Base-by-base conservation (phyloP, 768 basidiomycete species). In the Leccinum subgranulosum region DNA sequence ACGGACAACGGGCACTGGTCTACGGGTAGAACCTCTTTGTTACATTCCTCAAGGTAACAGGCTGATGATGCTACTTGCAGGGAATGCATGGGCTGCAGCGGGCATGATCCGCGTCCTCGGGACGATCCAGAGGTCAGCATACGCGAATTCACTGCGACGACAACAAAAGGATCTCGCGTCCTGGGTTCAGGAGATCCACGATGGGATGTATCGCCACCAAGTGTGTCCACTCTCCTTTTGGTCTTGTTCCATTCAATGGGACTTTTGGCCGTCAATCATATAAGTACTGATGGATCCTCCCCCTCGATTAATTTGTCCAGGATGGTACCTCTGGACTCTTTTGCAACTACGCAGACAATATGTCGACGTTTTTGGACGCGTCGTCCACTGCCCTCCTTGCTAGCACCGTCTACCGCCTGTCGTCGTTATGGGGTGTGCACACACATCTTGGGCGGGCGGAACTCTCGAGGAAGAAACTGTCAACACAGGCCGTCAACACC, bases 1-100 rank as follows among this genome's bases (percentile, higher is more conserved):
- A 79, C 71, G 21, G 92, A 94, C 62, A 63, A 73, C 4, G 90
- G 90, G 0, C 86, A 88, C 64, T 94, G 90, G 91, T 82, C 88
- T 1, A 92, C 92, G 4, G 88, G 88, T 86, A 49, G n/a, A 51
- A 14, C 1, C 10, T 46, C 14, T n/a, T 53, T 10, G 1, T 14
- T 11, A 17, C 12, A n/a, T 49, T 12, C 8, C 31, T 36, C 3
- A 5, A 6, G 11, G 6, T 19, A 41, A 41, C n/a, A 11, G 10
- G 10, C n/a, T 41, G 0, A n/a, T 41, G n/a, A 41, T 41, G 9
- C 10, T 31, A n/a, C 4, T 41, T 11, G 4, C 50, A 88, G 92
- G 92, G 0, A 94, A 94, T 56, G 93, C 77, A 3, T 96, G 94
- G 94, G 94, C 89, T 0, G 90, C 91, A 0, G 88, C 85, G 17